A percentile compares a stretch with the other conserved stretches of the same genome.
Conservation (phyloP, 2,329 filamentous ascomycete genomes). For the Cladosporium velox region DNA sequence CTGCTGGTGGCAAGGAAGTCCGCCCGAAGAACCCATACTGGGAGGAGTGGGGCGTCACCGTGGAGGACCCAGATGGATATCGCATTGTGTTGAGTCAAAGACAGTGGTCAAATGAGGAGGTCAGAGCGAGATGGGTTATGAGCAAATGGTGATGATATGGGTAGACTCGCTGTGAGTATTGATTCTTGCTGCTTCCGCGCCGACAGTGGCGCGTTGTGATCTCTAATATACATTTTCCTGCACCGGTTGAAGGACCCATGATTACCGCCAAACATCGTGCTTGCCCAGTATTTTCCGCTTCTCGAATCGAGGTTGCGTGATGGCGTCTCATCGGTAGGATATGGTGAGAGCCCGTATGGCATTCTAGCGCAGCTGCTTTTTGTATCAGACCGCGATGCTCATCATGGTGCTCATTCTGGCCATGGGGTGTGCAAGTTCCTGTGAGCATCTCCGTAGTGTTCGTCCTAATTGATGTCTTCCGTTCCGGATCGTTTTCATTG, state of each 20-base stretch:
- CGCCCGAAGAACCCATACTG: conserved; percentile 2
- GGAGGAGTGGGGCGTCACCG: conserved; percentile 11
- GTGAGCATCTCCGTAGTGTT: not conserved
- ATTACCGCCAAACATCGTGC: not conserved
- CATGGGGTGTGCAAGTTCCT: not conserved
- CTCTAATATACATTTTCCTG: not conserved
- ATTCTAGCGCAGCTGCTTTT: not conserved
- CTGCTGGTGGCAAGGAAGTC: conserved; percentile 2
- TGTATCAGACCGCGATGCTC: not conserved
- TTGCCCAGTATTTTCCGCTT: not conserved
- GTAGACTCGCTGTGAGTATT: not conserved
- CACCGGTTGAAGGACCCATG: not conserved
- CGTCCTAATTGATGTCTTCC: not conserved
- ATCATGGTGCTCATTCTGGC: not conserved
- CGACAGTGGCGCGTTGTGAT: not conserved
- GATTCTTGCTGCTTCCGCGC: not conserved
- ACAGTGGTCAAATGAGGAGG: not conserved
- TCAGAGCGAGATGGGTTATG: not conserved
- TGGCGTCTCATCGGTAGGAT: not conserved
- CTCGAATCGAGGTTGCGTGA: not conserved
- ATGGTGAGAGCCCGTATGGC: not conserved
- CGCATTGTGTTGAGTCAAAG: conserved; percentile 8
- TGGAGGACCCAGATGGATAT: conserved; percentile 9
- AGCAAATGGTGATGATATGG: not conserved
- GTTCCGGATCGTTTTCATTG: not conserved